phyloP scores from a whole-genome alignment of 139 green algal genomes.

The Closterium sp. region DNA sequence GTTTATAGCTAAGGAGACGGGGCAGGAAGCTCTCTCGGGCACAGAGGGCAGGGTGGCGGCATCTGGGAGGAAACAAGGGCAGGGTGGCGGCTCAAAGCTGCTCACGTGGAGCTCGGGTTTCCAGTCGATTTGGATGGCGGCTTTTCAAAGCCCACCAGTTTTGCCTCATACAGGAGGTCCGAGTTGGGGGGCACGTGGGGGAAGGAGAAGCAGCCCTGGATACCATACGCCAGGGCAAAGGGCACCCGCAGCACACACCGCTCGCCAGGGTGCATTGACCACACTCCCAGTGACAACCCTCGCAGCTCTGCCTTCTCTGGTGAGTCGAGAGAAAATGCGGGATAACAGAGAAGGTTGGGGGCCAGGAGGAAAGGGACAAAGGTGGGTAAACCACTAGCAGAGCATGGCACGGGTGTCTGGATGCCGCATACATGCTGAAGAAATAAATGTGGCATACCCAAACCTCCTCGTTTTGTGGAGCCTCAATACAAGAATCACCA shows the following conservation, averaged over 20 bases:
- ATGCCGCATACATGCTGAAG: not conserved
- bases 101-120: too few species aligned
- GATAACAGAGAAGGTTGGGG: not conserved
- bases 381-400: not conserved
- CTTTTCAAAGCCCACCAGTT: slow-evolving; percentile 16
- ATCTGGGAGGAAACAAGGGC: too few species aligned
- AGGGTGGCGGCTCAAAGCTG: too few species aligned
- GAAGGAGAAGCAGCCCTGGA: slow-evolving; percentile 55
- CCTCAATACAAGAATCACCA: slow-evolving; percentile 7
- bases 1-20: too few species aligned
- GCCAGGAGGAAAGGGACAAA: not conserved
- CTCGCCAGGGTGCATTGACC: slow-evolving; percentile 43
- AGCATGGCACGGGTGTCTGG: not conserved
- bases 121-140: too few species aligned
- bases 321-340: not conserved
- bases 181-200: slow-evolving; percentile 50
- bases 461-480: too few species aligned
- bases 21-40: too few species aligned
- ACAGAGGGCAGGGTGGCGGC: too few species aligned
- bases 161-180: slow-evolving; percentile 43
- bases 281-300: slow-evolving; percentile 28
- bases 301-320: not conserved
- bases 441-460: too few species aligned
- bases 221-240: slow-evolving; percentile 33
- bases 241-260: slow-evolving; percentile 9